Evolutionary conservation across 1,284 basidiomycete species (phyloP), one percentile per base, ranked within the genome.

Genomic region (Takashimella koratensis): DNA sequence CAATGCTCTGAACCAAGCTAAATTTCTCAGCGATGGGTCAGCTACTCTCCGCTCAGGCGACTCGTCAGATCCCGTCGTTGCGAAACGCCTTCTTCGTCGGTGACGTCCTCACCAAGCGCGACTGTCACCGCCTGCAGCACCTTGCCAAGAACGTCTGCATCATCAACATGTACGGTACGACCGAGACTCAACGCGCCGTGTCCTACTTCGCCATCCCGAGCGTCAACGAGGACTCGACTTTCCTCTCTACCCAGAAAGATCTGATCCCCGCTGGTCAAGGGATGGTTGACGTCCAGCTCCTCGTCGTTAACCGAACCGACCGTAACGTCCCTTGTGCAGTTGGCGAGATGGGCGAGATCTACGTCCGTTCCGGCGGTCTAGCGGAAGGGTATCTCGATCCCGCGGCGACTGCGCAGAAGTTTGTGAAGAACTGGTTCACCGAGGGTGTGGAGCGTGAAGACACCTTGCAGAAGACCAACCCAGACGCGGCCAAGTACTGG

Each of bases 81-180:
- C 79, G 77, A 40, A 93, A 90, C 66, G 96, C 96, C 10, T 98
- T 99, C 81, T 98, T 98, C 70, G 96, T 99, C 53, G 96, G 96
- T n/a, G 96, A 99, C 71, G 86, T 98, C 30, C 84, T 99, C 54
- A 98, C 96, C 63, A 99, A 98, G 78, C 88, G 96, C 45, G 96
- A 99, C 76, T 98, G 96, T 74, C 85, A 90, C 43, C 88, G 96
- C 47, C 82, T 99, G 5, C 96, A 99, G 75, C 83, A 90, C 4
- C 86, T 98, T 45, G 96, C 96, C 1, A 79, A 86, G 27, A 96
- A 98, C 66, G 93, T 95, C 12, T 81, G 84, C 47, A 96, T 99
- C 75, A 87, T 98, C 77, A 99, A 98, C 81, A 99, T 99, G 96
- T 99, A 98, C 76, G 96, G 96, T 22, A 98, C 96, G 8, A 99